phyloP scores from a whole-genome alignment of 1,139 yeast species.

The Saccharomycopsis phalli region DNA sequence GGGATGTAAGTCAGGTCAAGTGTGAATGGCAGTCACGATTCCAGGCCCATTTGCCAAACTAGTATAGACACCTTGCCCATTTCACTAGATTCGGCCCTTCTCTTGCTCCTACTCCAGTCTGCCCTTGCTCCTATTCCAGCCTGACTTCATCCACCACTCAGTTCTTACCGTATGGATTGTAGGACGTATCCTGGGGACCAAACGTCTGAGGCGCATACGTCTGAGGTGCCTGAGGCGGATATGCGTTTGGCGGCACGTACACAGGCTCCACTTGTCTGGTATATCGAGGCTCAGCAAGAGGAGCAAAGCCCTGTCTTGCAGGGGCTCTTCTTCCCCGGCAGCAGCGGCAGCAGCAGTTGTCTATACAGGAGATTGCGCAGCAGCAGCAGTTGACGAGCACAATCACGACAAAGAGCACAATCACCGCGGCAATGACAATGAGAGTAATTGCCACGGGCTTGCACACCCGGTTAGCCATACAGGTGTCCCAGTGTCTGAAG shows the following conservation, averaged over 20 bases:
- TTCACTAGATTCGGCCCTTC: no score
- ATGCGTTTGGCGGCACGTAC: constrained; percentile 11
- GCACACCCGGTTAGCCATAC: constrained; percentile 71
- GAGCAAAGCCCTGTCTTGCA: constrained; percentile 14
- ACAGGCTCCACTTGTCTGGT: constrained; percentile 17
- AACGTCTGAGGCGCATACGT: not conserved
- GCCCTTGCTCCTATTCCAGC: no score
- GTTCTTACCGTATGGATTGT: no score
- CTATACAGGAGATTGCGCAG: constrained; percentile 32
- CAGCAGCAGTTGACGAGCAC: constrained; percentile 33
- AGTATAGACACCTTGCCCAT: no score
- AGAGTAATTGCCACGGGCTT: constrained; percentile 73
- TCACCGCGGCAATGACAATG: constrained; percentile 44
- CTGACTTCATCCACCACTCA: no score
- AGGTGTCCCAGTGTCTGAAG: constrained; percentile 63
- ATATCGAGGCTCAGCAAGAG: constrained; percentile 18
- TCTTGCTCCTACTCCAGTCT: no score
- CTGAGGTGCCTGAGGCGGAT: not conserved
- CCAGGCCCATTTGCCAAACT: no score
- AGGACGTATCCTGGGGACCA: no score
- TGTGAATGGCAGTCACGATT: no score
- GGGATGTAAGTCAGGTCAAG: no score
- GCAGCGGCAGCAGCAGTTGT: constrained; percentile 34
- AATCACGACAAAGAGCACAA: constrained; percentile 33
- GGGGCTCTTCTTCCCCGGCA: constrained; percentile 23